Base-by-base conservation (phyloP, 73 alveolate genomes). In the Paramecium octaurelia region DNA sequence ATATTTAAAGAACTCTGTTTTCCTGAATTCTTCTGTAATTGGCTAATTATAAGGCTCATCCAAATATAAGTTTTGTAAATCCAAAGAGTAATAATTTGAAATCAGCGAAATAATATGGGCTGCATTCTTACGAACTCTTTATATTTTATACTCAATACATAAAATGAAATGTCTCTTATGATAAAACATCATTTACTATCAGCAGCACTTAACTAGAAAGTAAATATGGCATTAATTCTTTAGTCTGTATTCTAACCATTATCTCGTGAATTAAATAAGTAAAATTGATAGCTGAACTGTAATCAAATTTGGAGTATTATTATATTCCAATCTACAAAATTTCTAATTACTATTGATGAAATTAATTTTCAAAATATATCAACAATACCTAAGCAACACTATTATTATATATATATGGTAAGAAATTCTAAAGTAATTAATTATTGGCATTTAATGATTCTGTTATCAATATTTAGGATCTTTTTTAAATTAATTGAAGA, bases 51-150 rank as follows among this genome's bases (percentile, higher is more conserved):
- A 23, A 9, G 70, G 50, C 21, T 80, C 91, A 80, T 80, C 91
- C n/a, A 80, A 80, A 80, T 80, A 23, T 8, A 80, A 8, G 27
- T 80, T 80, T 48, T 80, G 16, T 46, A 80, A 44, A 31, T 80
- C 57, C 54, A 80, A 18, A 12, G 91, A 80, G 46, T 80, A 80
- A 46, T 80, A 46, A 48, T 80, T 80, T 23, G 76, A 23, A 18
- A 80, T 80, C 44, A 80, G 23, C 10, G 91, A 80, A 9, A 80
- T 46, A 21, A 80, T 43, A 80, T 80, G 91, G 54, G 76, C 91
- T 8, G 91, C 91, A 80, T 80, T 80, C 46, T 80, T 80, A 1
- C 84, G 42, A 31, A 64, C 84, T 64, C 84, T 64, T 27, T 31
- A 64, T 64, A 31, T 12, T 12, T 64, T 64, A 64, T 27, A 64